Conservation (phyloP, 2,329 filamentous ascomycete species). For the Chaetomium globosum region DNA sequence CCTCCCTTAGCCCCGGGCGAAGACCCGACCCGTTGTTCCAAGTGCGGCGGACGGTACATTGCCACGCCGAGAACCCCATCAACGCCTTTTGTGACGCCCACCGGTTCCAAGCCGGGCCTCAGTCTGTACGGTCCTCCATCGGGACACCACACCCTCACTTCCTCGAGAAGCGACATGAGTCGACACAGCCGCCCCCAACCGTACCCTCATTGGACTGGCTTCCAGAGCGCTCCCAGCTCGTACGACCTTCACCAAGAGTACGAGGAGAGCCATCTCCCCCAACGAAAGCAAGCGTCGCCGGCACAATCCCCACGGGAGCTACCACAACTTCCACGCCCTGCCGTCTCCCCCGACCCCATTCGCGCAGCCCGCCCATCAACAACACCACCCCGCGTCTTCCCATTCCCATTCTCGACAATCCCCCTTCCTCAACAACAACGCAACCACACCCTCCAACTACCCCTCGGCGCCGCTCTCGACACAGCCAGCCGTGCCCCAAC, state of each 20-base stretch:
- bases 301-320: slow-evolving; percentile 36
- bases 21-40: slow-evolving; percentile 63
- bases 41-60: slow-evolving; percentile 71
- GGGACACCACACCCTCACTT: neutral
- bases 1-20: slow-evolving; percentile 46
- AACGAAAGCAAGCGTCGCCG: slow-evolving; percentile 43
- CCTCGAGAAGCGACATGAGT: slow-evolving; percentile 13
- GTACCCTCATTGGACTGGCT: slow-evolving; percentile 6
- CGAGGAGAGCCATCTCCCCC: slow-evolving; percentile 41
- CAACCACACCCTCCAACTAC: neutral
- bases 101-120: slow-evolving; percentile 13
- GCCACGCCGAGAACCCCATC: slow-evolving; percentile 63
- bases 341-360: slow-evolving; percentile 24
- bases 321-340: slow-evolving; percentile 30
- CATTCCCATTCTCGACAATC: neutral
- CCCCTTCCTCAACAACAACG: neutral
- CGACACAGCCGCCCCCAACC: slow-evolving; percentile 15
- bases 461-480: slow-evolving; percentile 19
- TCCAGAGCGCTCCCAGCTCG: slow-evolving; percentile 25
- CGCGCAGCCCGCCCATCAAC: neutral
- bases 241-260: slow-evolving; percentile 47
- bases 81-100: slow-evolving; percentile 48
- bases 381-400: neutral
- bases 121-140: slow-evolving; percentile 17
- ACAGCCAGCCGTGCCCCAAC: slow-evolving; percentile 24